Percentiles rank a stretch among this genome's conserved stretches.
These are phyloP conservation scores for Nitzschia inconspicua DNA, from an alignment of 108 stramenopile genomes.

Conservation along the genomic window DNA sequence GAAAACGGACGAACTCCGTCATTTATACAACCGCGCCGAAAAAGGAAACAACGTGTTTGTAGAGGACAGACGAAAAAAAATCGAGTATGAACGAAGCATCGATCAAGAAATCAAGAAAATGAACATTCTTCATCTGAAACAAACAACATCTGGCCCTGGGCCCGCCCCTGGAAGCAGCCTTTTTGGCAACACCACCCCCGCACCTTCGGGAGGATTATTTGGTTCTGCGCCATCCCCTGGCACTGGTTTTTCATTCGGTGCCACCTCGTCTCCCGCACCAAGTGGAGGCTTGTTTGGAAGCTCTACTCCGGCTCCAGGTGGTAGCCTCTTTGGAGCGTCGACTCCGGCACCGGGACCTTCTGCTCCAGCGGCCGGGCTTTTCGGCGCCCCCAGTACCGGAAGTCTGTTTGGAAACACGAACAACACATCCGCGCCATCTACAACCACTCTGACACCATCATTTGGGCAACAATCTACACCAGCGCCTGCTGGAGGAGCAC, in stretches of 20 bases:
- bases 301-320: constrained; percentile 29
- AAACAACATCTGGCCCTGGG: constrained; percentile 4
- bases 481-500: constrained; percentile 29
- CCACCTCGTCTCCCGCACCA: constrained; percentile 40
- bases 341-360: constrained; percentile 39
- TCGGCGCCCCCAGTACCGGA: constrained; percentile 8
- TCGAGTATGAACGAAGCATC: constrained; percentile 41
- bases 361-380: constrained; percentile 25
- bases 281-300: constrained; percentile 49
- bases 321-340: constrained; percentile 24
- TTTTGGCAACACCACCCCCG: constrained; percentile 45
- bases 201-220: constrained; percentile 34
- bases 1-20: constrained; percentile 50
- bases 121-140: constrained; percentile 29
- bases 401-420: no score
- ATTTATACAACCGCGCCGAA: constrained; percentile 39
- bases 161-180: constrained; percentile 37
- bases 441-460: no score
- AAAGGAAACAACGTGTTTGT: constrained; percentile 64
- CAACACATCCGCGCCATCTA: no score
- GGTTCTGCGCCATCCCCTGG: constrained; percentile 50
- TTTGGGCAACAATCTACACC: no score
- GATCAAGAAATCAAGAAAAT: constrained; percentile 48
- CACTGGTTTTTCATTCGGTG: constrained; percentile 52
- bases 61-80: constrained; percentile 48